These are phyloP conservation scores for Cubamyces sp. DNA, from an alignment of 768 basidiomycete genomes.

Conservation along the genomic window DNA sequence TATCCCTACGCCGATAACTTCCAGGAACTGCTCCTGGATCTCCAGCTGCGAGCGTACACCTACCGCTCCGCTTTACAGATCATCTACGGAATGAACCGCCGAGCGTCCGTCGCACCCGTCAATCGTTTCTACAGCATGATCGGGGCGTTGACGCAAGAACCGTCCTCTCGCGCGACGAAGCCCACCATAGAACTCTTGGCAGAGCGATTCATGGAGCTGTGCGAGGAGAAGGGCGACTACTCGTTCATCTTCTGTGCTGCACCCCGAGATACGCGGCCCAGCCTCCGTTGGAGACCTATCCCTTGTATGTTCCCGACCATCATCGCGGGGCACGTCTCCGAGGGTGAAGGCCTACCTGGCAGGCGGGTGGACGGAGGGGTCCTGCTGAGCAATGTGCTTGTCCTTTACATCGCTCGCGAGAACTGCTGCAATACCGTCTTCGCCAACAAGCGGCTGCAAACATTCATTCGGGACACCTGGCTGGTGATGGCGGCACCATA, in stretches of 20 bases:
- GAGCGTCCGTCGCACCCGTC: constrained; percentile 5
- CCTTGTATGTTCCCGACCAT: constrained; percentile 3
- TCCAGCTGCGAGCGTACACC: constrained; percentile 7
- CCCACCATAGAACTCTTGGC: constrained; percentile 23
- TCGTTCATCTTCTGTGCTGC: constrained; percentile 28
- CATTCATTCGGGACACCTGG: background rate
- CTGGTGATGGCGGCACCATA: background rate
- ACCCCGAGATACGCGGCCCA: constrained; percentile 15
- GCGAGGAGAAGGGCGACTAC: constrained; percentile 30
- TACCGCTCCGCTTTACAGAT: constrained; percentile 25
- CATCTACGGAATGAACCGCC: constrained; percentile 18
- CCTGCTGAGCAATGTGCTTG: constrained; percentile 5
- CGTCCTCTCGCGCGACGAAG: constrained; percentile 16
- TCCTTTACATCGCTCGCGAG: background rate
- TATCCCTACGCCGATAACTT: constrained; percentile 26
- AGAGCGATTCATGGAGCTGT: constrained; percentile 25
- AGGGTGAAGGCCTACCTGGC: constrained; percentile 4
- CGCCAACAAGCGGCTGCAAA: background rate
- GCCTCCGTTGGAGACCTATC: constrained; percentile 18
- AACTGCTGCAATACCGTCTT: background rate
- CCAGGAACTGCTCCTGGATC: constrained; percentile 25
- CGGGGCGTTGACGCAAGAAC: constrained; percentile 22
- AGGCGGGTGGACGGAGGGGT: background rate
- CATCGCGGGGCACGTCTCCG: constrained; percentile 1
- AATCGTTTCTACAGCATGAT: constrained; percentile 30